phyloP scores from a whole-genome alignment of 2,329 filamentous ascomycete species.

The Tolypocladium inflatum region DNA sequence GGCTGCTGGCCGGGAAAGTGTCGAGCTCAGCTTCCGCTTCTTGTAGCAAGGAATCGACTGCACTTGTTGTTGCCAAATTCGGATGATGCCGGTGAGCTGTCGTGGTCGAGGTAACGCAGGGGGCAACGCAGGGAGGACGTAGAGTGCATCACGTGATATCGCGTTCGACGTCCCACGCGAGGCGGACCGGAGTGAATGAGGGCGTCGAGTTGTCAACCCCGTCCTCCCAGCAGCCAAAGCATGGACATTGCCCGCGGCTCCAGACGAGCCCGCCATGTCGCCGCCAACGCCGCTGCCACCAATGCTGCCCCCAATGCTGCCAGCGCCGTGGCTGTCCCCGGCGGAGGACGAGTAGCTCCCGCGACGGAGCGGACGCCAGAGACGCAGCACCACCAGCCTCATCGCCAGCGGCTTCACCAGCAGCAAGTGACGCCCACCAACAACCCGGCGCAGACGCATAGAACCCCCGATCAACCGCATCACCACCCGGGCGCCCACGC shows the following conservation, averaged over 20 bases:
- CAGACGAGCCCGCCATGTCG: conserved; percentile 19
- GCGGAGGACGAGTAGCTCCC: not conserved
- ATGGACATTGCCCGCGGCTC: conserved; percentile 22
- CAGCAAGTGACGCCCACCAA: conserved; percentile 5
- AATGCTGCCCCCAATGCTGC: conserved; percentile 1
- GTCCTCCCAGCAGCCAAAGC: not conserved
- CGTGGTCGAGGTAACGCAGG: not conserved
- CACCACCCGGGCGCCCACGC: conserved; percentile 13
- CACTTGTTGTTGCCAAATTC: not conserved
- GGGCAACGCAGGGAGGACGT: too few species aligned
- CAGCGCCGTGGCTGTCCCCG: not conserved
- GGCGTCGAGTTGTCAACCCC: not conserved
- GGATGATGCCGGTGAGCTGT: not conserved
- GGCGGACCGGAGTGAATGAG: not conserved
- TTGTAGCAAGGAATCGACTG: not conserved
- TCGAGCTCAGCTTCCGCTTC: not conserved
- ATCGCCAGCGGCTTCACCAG: conserved; percentile 5
- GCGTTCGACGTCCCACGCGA: not conserved
- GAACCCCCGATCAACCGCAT: conserved; percentile 9
- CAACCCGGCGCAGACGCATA: not conserved
- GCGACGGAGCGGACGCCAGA: not conserved
- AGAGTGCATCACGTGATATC: not conserved
- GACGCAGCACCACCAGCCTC: not conserved
- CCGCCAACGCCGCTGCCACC: conserved; percentile 10
- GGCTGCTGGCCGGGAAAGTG: not conserved